These are phyloP conservation scores for Ustilago lituana DNA, from an alignment of 1,284 basidiomycete genomes.

Conservation along the genomic window DNA sequence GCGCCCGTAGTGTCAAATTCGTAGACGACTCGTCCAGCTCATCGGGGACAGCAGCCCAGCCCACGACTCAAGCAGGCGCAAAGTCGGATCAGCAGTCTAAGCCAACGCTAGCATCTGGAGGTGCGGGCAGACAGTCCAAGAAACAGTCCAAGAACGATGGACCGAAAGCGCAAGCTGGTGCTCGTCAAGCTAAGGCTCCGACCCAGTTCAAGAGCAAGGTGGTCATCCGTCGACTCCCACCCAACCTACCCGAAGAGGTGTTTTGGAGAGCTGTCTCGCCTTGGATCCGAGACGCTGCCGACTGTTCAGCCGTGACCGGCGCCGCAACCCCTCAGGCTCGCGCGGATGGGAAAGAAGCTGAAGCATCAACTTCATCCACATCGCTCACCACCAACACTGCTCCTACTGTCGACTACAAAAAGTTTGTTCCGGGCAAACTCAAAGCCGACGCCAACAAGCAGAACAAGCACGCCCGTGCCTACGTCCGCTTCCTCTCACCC, in stretches of 20 bases:
- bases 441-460: constrained; percentile 49
- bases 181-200: constrained; percentile 14
- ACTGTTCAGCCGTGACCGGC: constrained; percentile 66
- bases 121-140: constrained; percentile 35
- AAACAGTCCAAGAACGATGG: constrained; percentile 25
- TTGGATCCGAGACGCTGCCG: constrained; percentile 79
- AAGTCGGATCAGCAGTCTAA: no score
- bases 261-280: constrained; percentile 90
- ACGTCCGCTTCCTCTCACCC: constrained; percentile 84
- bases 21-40: not conserved
- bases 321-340: constrained; percentile 4
- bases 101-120: not conserved
- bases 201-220: constrained; percentile 76
- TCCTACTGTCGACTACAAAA: constrained; percentile 52
- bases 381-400: not conserved
- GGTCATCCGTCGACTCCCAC: constrained; percentile 85
- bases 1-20: not conserved
- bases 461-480: constrained; percentile 77
- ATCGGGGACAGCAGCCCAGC: not conserved
- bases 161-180: constrained; percentile 3
- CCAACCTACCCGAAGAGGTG: constrained; percentile 87
- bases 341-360: not conserved
- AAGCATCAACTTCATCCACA: constrained; percentile 7
- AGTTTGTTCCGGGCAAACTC: constrained; percentile 54
- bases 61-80: not conserved